Evolutionary conservation across 73 alveolate genomes (phyloP), one percentile per base, ranked within the genome.

Genomic region (Paraurostyla sp.): DNA sequence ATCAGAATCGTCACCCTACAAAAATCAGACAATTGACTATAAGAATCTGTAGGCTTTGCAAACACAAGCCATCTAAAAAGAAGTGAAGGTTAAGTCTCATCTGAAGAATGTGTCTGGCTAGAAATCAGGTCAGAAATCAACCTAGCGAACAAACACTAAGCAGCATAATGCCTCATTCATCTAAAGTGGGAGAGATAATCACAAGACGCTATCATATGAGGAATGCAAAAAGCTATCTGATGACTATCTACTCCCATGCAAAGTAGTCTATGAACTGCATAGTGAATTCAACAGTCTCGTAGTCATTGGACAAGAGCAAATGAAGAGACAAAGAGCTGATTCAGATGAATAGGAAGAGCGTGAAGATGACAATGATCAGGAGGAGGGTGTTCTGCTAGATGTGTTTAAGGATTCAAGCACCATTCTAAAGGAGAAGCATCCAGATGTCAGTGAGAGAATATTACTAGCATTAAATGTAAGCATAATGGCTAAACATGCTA

Each of bases 221-320:
- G 88, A 85, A 42, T 30, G 85, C 22, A 62, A 71, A 23, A 51
- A 48, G 40, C 71, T 85, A 15, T 85, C 93, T 0, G 88, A 85
- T 49, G 85, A 71, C 6, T 71, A 49, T 59, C 25, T 63, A 11
- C 76, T 85, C 23, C 88, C 73, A 4, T 71, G 88, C 49, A 85
- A 85, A 68, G 81, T 59, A 4, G 60, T 85, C 38, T 85, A 85
- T 51, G 93, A 85, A 33, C 51, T 85, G 52, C 93, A 85, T 32
- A 46, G 88, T 49, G 93, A 85, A 41, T 85, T 71, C 40, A 58
- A 69, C 18, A 43, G 82, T 32, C 50, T 85, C 4, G 15, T 71
- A 25, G 84, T 42, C 35, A 85, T 85, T 58, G 81, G 83, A 4
- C 23, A 85, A 81, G 83, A 75, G n/a, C 25, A 36, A 49, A 13